A percentile compares a stretch with the other conserved stretches of the same genome.
Conservation (phyloP, 306 rosid species). For the Inga leiocalycina region DNA sequence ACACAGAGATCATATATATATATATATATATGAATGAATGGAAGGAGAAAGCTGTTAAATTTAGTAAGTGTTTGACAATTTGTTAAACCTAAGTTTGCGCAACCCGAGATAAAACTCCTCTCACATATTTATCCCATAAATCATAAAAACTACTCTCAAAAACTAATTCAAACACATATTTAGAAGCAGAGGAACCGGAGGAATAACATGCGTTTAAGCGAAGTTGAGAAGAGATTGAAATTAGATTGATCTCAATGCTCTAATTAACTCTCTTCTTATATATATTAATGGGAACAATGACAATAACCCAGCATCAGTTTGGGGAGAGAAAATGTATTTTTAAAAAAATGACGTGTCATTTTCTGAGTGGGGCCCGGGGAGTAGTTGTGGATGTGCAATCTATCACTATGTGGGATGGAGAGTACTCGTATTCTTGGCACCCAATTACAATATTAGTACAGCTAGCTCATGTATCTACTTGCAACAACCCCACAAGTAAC, state of each 20-base stretch:
- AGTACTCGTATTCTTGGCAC: background rate
- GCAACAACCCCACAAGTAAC: background rate
- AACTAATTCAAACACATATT: too few relatives aligned
- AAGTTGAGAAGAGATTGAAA: background rate
- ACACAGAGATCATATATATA: background rate
- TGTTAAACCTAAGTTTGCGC: too few relatives aligned
- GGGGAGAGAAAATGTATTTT: background rate
- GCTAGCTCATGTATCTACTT: background rate
- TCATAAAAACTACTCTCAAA: too few relatives aligned
- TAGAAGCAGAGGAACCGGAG: background rate
- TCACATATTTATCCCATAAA: too few relatives aligned
- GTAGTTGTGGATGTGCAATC: background rate
- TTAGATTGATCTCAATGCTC: background rate
- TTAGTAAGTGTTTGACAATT: too few relatives aligned
- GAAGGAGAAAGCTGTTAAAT: background rate
- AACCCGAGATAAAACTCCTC: too few relatives aligned
- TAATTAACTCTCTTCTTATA: background rate
- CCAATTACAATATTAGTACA: background rate
- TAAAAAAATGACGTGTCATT: background rate
- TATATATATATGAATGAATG: background rate
- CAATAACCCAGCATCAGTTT: background rate
- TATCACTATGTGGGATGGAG: background rate
- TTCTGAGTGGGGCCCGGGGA: background rate
- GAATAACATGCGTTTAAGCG: background rate
- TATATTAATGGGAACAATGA: background rate